These are phyloP conservation scores for Gossypium turneri DNA, from an alignment of 345 rosid species.

Conservation along the genomic window DNA sequence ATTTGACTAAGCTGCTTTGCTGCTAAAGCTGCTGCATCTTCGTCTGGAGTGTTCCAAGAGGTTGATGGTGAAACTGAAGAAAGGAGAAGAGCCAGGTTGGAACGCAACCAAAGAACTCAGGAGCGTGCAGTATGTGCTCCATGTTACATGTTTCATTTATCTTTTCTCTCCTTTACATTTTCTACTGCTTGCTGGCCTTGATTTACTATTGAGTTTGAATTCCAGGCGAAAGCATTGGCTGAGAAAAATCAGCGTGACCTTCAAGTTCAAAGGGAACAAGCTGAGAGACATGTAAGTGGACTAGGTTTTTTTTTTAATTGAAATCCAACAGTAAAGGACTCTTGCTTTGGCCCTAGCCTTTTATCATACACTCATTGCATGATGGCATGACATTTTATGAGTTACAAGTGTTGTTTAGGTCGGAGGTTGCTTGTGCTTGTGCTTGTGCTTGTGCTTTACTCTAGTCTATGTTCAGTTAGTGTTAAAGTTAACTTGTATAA, in stretches of 20 bases:
- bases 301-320: conserved; percentile 2
- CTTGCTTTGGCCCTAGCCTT: background rate
- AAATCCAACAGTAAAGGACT: background rate
- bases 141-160: conserved; percentile 12
- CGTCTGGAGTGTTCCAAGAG: conserved; percentile 77
- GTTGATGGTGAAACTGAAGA: conserved; percentile 93
- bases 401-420: background rate
- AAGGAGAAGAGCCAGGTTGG: conserved; percentile 85
- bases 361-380: background rate
- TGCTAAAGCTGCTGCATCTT: conserved; percentile 45
- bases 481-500: background rate
- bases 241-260: conserved; percentile 95
- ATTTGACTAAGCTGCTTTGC: conserved; percentile 22
- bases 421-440: background rate
- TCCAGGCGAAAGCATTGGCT: conserved; percentile 90
- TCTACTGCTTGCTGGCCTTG: background rate
- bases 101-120: conserved; percentile 94
- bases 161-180: conserved; percentile 4
- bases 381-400: background rate
- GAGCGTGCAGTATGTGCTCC: conserved; percentile 83
- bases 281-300: conserved; percentile 86
- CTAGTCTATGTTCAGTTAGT: background rate
- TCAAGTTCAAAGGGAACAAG: conserved; percentile 86
- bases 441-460: background rate
- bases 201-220: conserved; percentile 20